Evolutionary conservation across 106 monocot genomes (phyloP).

Genomic region (Dendrobium catenatum): DNA sequence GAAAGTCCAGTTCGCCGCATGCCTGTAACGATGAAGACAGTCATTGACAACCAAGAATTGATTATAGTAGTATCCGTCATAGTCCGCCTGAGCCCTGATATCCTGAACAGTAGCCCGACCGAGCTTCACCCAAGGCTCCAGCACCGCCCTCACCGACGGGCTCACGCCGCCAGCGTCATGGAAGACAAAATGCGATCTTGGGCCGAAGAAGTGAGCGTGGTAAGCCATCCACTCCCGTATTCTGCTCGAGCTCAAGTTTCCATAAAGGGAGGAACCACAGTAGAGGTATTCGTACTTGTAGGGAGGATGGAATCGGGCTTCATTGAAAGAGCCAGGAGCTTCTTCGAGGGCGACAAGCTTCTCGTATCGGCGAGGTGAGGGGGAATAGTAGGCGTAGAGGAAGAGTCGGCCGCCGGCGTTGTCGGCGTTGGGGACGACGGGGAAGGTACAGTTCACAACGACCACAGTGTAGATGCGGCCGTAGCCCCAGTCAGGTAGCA

Average conservation of each 20-base stretch:
- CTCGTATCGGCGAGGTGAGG: constrained; percentile 17
- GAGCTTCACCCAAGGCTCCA: constrained; percentile 52
- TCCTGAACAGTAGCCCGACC: constrained; percentile 52
- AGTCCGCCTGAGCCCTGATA: constrained; percentile 52
- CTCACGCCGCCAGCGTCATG: constrained; percentile 67
- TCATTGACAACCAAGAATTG: constrained; percentile 75
- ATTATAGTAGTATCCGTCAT: constrained; percentile 84
- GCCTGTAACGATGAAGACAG: constrained; percentile 49
- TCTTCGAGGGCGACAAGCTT: constrained; percentile 43
- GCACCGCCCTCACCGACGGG: constrained; percentile 44
- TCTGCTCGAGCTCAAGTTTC: constrained; percentile 49
- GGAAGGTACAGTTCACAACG: constrained; percentile 69
- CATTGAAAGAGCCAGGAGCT: constrained; percentile 20
- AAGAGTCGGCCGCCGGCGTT: constrained; percentile 39
- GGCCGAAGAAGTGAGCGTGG: constrained; percentile 48
- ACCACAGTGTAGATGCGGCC: constrained; percentile 76
- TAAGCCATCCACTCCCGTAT: constrained; percentile 71
- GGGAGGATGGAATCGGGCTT: constrained; percentile 15
- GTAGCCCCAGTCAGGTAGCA: constrained; percentile 82
- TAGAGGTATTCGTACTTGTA: constrained; percentile 54
- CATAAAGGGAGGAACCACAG: constrained; percentile 64
- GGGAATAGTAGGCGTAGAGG: constrained; percentile 27
- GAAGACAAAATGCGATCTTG: constrained; percentile 48
- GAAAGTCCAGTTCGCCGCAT: constrained; percentile 56
- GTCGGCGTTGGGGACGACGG: constrained; percentile 22